Evolutionary conservation across 1,284 basidiomycete species (phyloP).

Genomic region (Fereydounia khargensis): DNA sequence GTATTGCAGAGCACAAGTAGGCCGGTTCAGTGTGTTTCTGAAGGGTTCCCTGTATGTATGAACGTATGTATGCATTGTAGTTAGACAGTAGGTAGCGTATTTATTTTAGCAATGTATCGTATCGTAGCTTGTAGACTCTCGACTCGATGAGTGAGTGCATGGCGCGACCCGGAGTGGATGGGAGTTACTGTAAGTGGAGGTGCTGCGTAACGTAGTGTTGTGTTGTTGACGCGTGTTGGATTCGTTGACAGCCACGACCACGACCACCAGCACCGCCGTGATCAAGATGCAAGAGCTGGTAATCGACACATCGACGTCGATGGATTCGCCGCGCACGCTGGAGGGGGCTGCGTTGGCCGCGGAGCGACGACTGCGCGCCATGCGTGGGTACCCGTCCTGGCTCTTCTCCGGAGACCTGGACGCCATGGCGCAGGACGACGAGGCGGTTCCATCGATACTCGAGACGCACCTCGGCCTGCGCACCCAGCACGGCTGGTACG

Average conservation of each 20-base stretch:
- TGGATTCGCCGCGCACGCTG: constrained; percentile 2
- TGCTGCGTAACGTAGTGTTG: too few species aligned
- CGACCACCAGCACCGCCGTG: too few species aligned
- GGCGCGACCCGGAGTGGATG: too few species aligned
- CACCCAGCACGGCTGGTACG: constrained; percentile 15
- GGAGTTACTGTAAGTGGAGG: too few species aligned
- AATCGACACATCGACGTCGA: background rate
- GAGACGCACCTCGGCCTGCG: constrained; percentile 8
- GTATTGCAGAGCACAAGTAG: background rate
- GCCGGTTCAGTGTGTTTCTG: too few species aligned
- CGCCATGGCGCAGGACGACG: background rate
- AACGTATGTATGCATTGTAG: background rate
- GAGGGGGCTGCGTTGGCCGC: constrained; percentile 9
- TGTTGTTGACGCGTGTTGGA: too few species aligned
- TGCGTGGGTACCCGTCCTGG: background rate
- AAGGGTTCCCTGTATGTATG: background rate
- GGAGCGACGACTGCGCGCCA: constrained; percentile 6
- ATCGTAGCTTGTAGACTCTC: background rate
- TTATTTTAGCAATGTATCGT: background rate
- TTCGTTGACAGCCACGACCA: too few species aligned
- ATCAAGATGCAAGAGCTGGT: background rate
- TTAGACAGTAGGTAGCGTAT: background rate
- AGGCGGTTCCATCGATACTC: background rate
- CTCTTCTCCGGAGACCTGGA: background rate
- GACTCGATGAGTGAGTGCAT: background rate